Evolutionary conservation across 2,329 filamentous ascomycete genomes (phyloP).

Genomic region (Ophiostoma ulmi): DNA sequence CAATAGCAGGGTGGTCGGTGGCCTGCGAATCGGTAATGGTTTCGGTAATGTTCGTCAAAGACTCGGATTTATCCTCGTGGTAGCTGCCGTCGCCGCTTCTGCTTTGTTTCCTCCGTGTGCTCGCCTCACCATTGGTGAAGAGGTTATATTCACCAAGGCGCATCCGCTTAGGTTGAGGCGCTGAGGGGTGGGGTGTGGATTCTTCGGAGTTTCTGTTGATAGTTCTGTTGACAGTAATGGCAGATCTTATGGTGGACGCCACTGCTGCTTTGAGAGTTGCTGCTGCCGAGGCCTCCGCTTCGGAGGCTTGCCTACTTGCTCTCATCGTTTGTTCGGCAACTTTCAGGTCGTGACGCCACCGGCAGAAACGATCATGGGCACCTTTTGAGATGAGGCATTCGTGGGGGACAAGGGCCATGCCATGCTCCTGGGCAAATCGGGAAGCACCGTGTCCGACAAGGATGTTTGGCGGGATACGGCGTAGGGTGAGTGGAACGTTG

Average conservation of each 20-base stretch:
- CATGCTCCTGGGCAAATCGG: conserved; percentile 76
- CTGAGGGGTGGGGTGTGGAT: conserved; percentile 2
- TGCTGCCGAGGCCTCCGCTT: background rate
- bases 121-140: conserved; percentile 6
- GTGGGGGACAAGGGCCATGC: conserved; percentile 66
- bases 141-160: conserved; percentile 12
- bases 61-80: background rate
- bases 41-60: background rate
- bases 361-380: conserved; percentile 70
- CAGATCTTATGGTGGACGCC: background rate
- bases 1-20: background rate
- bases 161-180: conserved; percentile 22
- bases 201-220: background rate
- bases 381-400: conserved; percentile 74
- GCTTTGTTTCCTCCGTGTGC: background rate
- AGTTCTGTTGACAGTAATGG: background rate
- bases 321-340: conserved; percentile 28
- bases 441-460: conserved; percentile 80
- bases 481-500: conserved; percentile 70
- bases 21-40: background rate
- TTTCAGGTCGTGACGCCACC: conserved; percentile 72
- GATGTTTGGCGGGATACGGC: conserved; percentile 87
- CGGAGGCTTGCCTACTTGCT: background rate
- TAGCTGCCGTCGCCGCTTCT: conserved; percentile 24
- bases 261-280: background rate